Evolutionary conservation across 2,329 filamentous ascomycete species (phyloP).

Genomic region (Alternaria solani): DNA sequence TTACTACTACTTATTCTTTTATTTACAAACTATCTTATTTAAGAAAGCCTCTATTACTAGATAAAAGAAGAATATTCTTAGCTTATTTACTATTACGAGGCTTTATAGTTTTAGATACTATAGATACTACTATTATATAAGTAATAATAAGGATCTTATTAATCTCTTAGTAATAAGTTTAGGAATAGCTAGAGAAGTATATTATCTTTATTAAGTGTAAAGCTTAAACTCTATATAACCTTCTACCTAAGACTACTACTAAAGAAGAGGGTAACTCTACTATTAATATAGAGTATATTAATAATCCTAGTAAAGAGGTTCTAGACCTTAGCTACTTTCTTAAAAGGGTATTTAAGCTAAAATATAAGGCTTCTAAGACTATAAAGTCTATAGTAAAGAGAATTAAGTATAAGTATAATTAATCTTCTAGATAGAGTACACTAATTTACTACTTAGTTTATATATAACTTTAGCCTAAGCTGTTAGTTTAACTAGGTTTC

Average conservation of each 20-base stretch:
- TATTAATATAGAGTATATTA: neutral
- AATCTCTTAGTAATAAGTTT: neutral
- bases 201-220: slow-evolving; percentile 9
- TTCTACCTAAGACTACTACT: neutral
- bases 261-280: neutral
- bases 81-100: too few relatives aligned
- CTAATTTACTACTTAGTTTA: too few relatives aligned
- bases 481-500: too few relatives aligned
- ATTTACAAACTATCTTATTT: too few relatives aligned
- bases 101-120: too few relatives aligned
- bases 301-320: neutral
- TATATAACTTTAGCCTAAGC: neutral
- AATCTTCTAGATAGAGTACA: too few relatives aligned
- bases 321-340: neutral
- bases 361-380: neutral
- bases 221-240: neutral
- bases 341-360: too few relatives aligned
- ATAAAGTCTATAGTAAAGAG: neutral
- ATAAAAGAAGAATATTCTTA: too few relatives aligned
- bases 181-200: slow-evolving; percentile 1
- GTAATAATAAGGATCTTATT: too few relatives aligned
- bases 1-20: too few relatives aligned
- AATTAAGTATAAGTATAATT: neutral
- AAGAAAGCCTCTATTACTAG: too few relatives aligned
- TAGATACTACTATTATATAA: too few relatives aligned